A percentile compares a stretch with the other conserved stretches of the same genome.
Conservation (phyloP, 208 protist genomes). For the Acanthamoeba triangularis region DNA sequence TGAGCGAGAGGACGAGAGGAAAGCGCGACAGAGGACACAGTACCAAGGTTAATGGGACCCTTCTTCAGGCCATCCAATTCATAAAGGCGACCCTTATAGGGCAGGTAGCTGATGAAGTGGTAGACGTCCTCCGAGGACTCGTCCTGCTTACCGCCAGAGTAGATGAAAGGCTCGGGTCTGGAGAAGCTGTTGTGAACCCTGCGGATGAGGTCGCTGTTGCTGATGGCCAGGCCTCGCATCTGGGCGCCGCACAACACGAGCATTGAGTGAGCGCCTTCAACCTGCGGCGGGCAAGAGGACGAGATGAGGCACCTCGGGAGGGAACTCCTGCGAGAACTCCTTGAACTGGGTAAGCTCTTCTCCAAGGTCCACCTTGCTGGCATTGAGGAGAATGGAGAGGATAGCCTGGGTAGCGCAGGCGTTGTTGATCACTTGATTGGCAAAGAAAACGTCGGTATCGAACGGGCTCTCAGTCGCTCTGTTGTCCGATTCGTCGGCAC, state of each 20-base stretch:
- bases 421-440: constrained; percentile 97
- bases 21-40: not conserved
- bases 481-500: constrained; percentile 63
- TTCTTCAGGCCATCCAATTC: constrained; percentile 98
- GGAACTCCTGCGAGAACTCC: constrained; percentile 90
- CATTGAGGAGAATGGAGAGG: constrained; percentile 97
- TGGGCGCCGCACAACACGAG: constrained; percentile 58
- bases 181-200: constrained; percentile 98
- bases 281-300: not conserved
- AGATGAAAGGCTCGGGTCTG: constrained; percentile 90
- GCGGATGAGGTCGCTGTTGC: constrained; percentile 94
- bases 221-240: constrained; percentile 91
- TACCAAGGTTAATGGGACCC: constrained; percentile 93
- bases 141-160: constrained; percentile 77
- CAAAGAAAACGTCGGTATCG: constrained; percentile 96
- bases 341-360: constrained; percentile 90
- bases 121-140: constrained; percentile 94
- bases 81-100: constrained; percentile 96
- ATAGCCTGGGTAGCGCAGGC: constrained; percentile 99
- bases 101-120: constrained; percentile 98
- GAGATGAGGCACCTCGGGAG: constrained; percentile 82
- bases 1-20: not conserved
- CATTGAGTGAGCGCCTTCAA: not conserved
- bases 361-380: constrained; percentile 94
- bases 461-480: constrained; percentile 57